Conservation (phyloP, 306 rosid genomes). For the Amphicarpaea edgeworthii region DNA sequence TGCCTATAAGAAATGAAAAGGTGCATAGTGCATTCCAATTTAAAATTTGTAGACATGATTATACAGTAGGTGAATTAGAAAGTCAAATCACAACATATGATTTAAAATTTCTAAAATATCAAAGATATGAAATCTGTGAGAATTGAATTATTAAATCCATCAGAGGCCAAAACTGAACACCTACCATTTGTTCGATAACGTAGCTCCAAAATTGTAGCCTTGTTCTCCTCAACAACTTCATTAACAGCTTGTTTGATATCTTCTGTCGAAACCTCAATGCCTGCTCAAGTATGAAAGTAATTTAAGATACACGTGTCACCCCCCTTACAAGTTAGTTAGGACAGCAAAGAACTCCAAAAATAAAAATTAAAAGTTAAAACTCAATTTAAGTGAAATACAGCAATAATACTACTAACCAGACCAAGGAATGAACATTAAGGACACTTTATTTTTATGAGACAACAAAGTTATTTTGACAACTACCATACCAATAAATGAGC, state of each 20-base stretch:
- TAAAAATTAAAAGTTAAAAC: conserved; percentile 9
- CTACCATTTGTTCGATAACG: conserved; percentile 82
- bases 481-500: conserved; percentile 61
- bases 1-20: background rate
- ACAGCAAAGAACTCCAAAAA: background rate
- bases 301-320: conserved; percentile 19
- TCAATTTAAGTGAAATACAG: conserved; percentile 32
- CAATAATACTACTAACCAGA: conserved; percentile 8
- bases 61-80: background rate
- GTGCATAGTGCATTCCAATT: conserved; percentile 14
- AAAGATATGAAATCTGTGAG: background rate
- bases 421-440: conserved; percentile 25
- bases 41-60: background rate
- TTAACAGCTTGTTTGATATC: conserved; percentile 70
- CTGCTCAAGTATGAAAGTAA: conserved; percentile 51
- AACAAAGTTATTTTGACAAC: conserved; percentile 16
- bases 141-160: conserved; percentile 28
- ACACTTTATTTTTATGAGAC: background rate
- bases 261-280: conserved; percentile 82
- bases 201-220: conserved; percentile 70
- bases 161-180: conserved; percentile 19
- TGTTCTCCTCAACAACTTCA: conserved; percentile 78
- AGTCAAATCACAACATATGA: background rate
- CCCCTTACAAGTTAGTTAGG: background rate
- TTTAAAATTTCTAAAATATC: conserved; percentile 1